A percentile compares a stretch with the other conserved stretches of the same genome.
phyloP scores from a whole-genome alignment of 2,329 filamentous ascomycete genomes.

The Penicillium sp. region DNA sequence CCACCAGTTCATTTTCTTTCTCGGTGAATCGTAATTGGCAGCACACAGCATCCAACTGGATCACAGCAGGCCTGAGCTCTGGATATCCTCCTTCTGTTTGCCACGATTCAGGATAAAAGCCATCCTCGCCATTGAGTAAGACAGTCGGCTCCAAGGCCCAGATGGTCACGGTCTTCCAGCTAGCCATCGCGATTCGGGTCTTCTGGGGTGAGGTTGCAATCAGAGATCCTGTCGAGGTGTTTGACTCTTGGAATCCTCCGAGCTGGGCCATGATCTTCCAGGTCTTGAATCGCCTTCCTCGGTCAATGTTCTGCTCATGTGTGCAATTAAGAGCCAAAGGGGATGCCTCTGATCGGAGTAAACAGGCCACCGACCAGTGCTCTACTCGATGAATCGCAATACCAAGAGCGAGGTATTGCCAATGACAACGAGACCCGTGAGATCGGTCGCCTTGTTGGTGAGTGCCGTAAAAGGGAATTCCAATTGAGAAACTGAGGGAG shows the following conservation, averaged over 20 bases:
- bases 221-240: conserved; percentile 39
- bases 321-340: conserved; percentile 29
- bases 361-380: conserved; percentile 37
- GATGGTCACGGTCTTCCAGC: conserved; percentile 43
- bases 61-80: conserved; percentile 33
- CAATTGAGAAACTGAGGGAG: conserved; percentile 37
- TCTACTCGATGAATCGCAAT: conserved; percentile 35
- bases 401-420: conserved; percentile 43
- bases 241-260: conserved; percentile 34
- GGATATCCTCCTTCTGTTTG: conserved; percentile 21
- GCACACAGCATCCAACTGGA: conserved; percentile 39
- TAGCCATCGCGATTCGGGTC: conserved; percentile 42
- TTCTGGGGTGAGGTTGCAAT: conserved; percentile 36
- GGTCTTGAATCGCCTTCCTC: conserved; percentile 37
- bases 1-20: conserved; percentile 40
- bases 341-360: conserved; percentile 36
- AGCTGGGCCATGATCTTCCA: conserved; percentile 41
- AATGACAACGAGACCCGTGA: conserved; percentile 29
- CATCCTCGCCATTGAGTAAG: conserved; percentile 30
- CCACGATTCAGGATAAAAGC: conserved; percentile 35
- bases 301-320: conserved; percentile 40
- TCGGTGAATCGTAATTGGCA: conserved; percentile 36
- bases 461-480: conserved; percentile 41
- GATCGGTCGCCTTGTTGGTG: conserved; percentile 25
- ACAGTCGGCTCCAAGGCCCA: conserved; percentile 42